These are phyloP conservation scores for Nasturtium officinale DNA, from an alignment of 345 rosid genomes.

Conservation along the genomic window DNA sequence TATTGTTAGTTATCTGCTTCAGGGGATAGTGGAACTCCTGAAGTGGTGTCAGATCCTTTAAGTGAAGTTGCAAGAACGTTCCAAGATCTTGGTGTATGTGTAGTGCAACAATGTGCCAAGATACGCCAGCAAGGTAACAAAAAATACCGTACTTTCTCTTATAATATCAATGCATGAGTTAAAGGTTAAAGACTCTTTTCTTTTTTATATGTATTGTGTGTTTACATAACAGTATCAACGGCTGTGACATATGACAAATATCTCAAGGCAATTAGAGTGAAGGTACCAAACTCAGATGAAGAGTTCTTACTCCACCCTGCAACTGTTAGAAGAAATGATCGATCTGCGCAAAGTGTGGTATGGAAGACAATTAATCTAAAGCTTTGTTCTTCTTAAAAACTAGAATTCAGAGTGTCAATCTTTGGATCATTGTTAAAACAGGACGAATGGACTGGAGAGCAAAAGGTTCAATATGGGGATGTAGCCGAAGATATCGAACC, in stretches of 20 bases:
- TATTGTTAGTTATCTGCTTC: slow-evolving; percentile 81
- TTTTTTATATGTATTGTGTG: slow-evolving; percentile 14
- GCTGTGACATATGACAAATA: slow-evolving; percentile 84
- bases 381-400: neutral
- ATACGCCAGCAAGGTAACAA: slow-evolving; percentile 91
- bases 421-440: slow-evolving; percentile 31
- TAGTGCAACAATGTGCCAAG: slow-evolving; percentile 95
- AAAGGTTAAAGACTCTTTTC: neutral
- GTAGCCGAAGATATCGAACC: slow-evolving; percentile 89
- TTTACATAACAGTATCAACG: slow-evolving; percentile 63
- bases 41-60: slow-evolving; percentile 86
- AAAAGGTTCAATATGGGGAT: slow-evolving; percentile 70
- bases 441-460: slow-evolving; percentile 98
- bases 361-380: neutral
- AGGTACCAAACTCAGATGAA: slow-evolving; percentile 87
- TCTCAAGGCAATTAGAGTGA: slow-evolving; percentile 79
- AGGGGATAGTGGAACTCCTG: slow-evolving; percentile 91
- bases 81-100: slow-evolving; percentile 87
- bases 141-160: neutral
- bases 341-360: slow-evolving; percentile 96
- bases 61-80: slow-evolving; percentile 84
- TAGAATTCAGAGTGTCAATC: neutral
- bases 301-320: slow-evolving; percentile 95
- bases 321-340: slow-evolving; percentile 88
- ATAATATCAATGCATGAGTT: slow-evolving; percentile 2